A percentile compares a stretch with the other conserved stretches of the same genome.
Conservation (phyloP, 805 yeast genomes). For the Naumovozyma dairenensis region DNA sequence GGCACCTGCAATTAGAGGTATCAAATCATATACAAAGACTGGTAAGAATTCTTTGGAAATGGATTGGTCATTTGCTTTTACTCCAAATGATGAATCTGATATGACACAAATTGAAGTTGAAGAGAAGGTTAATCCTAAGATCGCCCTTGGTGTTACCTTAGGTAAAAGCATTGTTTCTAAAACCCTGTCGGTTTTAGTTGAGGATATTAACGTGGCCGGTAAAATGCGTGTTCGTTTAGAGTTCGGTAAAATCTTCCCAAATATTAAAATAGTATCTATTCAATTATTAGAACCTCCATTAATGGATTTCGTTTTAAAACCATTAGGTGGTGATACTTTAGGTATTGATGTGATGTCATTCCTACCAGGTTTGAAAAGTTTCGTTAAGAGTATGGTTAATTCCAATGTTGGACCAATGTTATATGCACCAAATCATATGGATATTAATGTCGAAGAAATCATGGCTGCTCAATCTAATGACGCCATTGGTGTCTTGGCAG, state of each 20-base stretch:
- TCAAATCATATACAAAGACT: constrained; percentile 61
- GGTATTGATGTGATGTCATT: constrained; percentile 79
- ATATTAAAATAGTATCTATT: constrained; percentile 59
- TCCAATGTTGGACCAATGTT: constrained; percentile 65
- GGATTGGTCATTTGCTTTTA: constrained; percentile 77
- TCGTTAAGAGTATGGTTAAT: constrained; percentile 62
- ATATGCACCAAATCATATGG: constrained; percentile 74
- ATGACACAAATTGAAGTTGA: constrained; percentile 70
- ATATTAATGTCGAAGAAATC: constrained; percentile 63
- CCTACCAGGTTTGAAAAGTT: constrained; percentile 67
- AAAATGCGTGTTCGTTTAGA: constrained; percentile 54
- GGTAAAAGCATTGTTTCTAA: constrained; percentile 77
- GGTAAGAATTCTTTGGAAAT: constrained; percentile 63
- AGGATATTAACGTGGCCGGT: constrained; percentile 70
- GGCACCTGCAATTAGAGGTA: constrained; percentile 64
- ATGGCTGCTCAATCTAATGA: constrained; percentile 56
- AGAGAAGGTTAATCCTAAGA: constrained; percentile 67
- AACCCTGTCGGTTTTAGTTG: constrained; percentile 67
- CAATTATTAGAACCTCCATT: constrained; percentile 70
- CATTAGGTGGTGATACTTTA: constrained; percentile 82
- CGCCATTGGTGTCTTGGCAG: constrained; percentile 59
- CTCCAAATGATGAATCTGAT: constrained; percentile 75
- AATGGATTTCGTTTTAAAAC: constrained; percentile 72
- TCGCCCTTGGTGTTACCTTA: constrained; percentile 67
- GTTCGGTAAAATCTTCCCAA: constrained; percentile 63